Conservation (phyloP, 2,329 filamentous ascomycete genomes). For the Colletotrichum simmondsii region DNA sequence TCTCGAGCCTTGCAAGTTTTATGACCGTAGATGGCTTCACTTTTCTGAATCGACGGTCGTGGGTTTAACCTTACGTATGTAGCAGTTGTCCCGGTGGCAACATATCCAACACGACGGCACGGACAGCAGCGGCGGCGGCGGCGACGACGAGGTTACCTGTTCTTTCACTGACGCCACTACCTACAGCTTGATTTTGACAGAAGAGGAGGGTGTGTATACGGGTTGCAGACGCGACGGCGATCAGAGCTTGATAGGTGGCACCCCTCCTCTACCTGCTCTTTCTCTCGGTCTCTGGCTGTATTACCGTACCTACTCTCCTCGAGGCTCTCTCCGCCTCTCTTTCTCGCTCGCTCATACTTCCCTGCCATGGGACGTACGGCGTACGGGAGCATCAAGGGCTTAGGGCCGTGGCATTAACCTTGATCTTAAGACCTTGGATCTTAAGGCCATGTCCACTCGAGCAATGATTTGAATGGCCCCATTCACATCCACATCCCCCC, state of each 20-base stretch:
- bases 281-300: neutral
- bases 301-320: neutral
- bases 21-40: neutral
- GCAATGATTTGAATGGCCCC: neutral
- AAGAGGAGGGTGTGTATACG: neutral
- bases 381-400: neutral
- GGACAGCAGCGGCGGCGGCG: neutral
- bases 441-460: neutral
- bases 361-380: constrained; percentile 10
- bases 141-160: neutral
- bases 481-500: neutral
- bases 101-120: neutral
- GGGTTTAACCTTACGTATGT: constrained; percentile 11
- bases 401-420: constrained; percentile 7
- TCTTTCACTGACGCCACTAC: constrained; percentile 1
- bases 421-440: constrained; percentile 9
- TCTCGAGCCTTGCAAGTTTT: constrained; percentile 7
- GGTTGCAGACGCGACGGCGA: constrained; percentile 23
- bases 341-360: neutral
- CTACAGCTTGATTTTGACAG: neutral
- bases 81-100: constrained; percentile 1
- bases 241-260: constrained; percentile 26
- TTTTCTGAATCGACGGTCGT: neutral
- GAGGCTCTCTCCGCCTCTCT: neutral
- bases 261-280: neutral